Percentiles rank a stretch among this genome's conserved stretches.
These are phyloP conservation scores for Nitzschia putrida DNA, from an alignment of 108 stramenopile species.

Conservation along the genomic window DNA sequence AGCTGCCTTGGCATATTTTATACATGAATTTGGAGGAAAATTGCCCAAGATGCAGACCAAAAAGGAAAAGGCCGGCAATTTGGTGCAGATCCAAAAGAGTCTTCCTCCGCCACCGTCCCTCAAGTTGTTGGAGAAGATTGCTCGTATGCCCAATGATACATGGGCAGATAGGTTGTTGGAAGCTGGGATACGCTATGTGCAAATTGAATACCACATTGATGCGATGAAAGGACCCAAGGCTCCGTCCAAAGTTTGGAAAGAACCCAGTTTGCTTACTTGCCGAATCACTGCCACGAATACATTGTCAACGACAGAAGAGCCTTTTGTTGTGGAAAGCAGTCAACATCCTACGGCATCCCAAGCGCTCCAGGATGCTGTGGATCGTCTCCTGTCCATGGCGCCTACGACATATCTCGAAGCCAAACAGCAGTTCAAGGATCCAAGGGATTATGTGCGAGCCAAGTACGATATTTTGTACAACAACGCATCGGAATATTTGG, in stretches of 20 bases:
- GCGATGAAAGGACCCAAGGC: background rate
- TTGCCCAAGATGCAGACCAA: background rate
- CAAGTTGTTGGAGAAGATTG: background rate
- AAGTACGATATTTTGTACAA: background rate
- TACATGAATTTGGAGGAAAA: background rate
- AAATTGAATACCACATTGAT: background rate
- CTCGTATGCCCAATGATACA: background rate
- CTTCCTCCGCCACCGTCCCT: background rate
- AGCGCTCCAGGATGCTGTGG: conserved; percentile 1
- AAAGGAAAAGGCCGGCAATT: background rate
- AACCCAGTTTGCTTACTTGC: too few species aligned
- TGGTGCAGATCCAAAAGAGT: background rate
- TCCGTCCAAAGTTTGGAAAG: too few species aligned
- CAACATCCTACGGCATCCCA: background rate
- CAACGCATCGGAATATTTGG: background rate
- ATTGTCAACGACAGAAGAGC: too few species aligned
- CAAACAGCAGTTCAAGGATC: too few species aligned
- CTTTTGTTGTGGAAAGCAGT: background rate
- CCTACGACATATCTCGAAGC: too few species aligned
- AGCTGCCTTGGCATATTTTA: conserved; percentile 1
- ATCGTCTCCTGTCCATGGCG: too few species aligned
- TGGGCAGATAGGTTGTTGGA: background rate
- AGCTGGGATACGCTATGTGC: conserved; percentile 5
- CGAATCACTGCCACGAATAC: too few species aligned
- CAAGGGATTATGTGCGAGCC: background rate